These are phyloP conservation scores for Penicillium sp. DNA, from an alignment of 2,329 filamentous ascomycete genomes.

Conservation along the genomic window DNA sequence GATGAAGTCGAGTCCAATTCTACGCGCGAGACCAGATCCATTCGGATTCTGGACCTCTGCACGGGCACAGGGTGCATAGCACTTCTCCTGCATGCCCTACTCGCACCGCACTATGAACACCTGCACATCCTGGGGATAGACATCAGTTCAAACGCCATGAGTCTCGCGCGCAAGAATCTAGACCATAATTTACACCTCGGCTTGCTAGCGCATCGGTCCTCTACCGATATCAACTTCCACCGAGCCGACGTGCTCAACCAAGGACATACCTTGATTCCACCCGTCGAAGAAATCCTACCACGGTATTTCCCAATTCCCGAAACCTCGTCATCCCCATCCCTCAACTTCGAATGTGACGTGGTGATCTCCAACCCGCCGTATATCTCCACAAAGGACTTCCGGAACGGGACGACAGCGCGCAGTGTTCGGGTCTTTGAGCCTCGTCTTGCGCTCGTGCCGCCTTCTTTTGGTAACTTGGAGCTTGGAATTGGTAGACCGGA, in stretches of 20 bases:
- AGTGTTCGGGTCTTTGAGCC: slow-evolving; percentile 83
- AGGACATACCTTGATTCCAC: slow-evolving; percentile 1
- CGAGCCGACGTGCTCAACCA: slow-evolving; percentile 41
- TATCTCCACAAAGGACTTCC: slow-evolving; percentile 62
- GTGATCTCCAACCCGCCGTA: slow-evolving; percentile 89
- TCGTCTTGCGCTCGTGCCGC: slow-evolving; percentile 66
- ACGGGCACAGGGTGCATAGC: slow-evolving; percentile 89
- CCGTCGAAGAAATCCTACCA: slow-evolving; percentile 14
- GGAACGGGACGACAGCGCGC: slow-evolving; percentile 53
- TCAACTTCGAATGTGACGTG: slow-evolving; percentile 50
- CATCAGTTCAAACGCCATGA: slow-evolving; percentile 60
- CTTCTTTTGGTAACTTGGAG: slow-evolving; percentile 18
- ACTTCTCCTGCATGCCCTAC: slow-evolving; percentile 63
- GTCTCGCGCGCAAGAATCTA: slow-evolving; percentile 61
- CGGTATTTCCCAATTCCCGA: neutral
- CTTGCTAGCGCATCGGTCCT: slow-evolving; percentile 23
- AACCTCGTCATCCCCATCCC: neutral
- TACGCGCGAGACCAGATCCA: slow-evolving; percentile 11
- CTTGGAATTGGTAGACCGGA: slow-evolving; percentile 14
- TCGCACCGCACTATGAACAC: slow-evolving; percentile 39
- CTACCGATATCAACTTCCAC: slow-evolving; percentile 42
- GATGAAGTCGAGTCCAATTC: neutral
- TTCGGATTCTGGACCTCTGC: slow-evolving; percentile 77
- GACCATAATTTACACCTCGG: slow-evolving; percentile 43
- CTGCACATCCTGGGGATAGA: slow-evolving; percentile 65